Evolutionary conservation across 257 asterid genomes (phyloP).

Genomic region (Cinchona pubescens): DNA sequence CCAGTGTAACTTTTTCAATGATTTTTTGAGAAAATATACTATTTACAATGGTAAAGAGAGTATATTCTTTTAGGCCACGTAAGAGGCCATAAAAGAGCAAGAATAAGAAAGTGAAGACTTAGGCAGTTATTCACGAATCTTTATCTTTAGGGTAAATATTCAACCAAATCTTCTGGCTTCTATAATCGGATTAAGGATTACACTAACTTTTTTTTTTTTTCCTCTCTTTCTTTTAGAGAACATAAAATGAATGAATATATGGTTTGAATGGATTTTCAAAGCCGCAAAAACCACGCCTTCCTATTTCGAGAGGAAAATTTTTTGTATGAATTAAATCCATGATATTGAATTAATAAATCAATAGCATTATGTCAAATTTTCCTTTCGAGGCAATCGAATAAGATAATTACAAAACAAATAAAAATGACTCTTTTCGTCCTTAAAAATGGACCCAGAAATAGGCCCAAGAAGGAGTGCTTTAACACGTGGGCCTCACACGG

Average conservation of each 20-base stretch:
- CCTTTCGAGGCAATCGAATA: background rate
- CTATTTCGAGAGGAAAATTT: too few relatives aligned
- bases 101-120: too few relatives aligned
- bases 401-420: background rate
- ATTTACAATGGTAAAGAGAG: too few relatives aligned
- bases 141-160: background rate
- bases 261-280: too few relatives aligned
- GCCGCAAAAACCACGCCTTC: too few relatives aligned
- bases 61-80: background rate
- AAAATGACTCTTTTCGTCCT: background rate
- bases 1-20: too few relatives aligned
- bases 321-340: too few relatives aligned
- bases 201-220: background rate
- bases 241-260: too few relatives aligned
- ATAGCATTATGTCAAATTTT: too few relatives aligned
- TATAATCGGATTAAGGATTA: background rate
- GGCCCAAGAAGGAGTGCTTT: background rate
- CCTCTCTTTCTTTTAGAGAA: too few relatives aligned
- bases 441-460: background rate
- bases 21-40: background rate
- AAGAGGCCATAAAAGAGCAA: background rate
- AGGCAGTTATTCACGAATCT: background rate
- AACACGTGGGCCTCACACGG: constrained; percentile 17
- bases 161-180: too few relatives aligned
- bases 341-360: too few relatives aligned